Percentiles rank a stretch among this genome's conserved stretches.
Evolutionary conservation across 2,329 filamentous ascomycete genomes (phyloP).

Genomic region (Aspergillus intermedius): DNA sequence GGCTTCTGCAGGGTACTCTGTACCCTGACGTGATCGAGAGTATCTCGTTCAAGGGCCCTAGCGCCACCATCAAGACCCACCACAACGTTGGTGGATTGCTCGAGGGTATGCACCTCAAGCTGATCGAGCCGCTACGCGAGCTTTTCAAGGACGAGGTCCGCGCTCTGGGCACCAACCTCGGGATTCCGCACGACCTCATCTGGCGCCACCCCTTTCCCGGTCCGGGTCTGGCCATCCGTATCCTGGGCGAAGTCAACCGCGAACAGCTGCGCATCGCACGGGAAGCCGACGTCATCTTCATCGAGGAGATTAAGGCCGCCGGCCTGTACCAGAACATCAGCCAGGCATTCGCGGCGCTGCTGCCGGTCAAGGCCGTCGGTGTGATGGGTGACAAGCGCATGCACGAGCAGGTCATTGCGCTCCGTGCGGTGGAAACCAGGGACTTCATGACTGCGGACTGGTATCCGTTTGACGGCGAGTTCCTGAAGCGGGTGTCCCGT

Average conservation of each 20-base stretch:
- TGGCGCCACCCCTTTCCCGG: slow-evolving; percentile 64
- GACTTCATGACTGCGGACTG: slow-evolving; percentile 73
- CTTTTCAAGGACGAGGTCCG: slow-evolving; percentile 82
- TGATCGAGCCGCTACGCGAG: slow-evolving; percentile 70
- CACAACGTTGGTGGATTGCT: slow-evolving; percentile 46
- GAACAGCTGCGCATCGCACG: slow-evolving; percentile 70
- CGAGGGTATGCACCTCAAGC: slow-evolving; percentile 39
- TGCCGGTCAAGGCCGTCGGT: slow-evolving; percentile 57
- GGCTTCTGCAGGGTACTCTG: slow-evolving; percentile 80
- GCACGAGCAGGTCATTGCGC: slow-evolving; percentile 55
- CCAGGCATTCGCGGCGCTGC: slow-evolving; percentile 64
- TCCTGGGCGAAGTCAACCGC: slow-evolving; percentile 76
- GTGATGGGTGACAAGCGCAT: slow-evolving; percentile 60
- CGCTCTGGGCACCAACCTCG: slow-evolving; percentile 60
- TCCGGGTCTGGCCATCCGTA: slow-evolving; percentile 67
- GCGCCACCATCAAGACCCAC: slow-evolving; percentile 66
- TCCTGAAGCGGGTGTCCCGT: slow-evolving; percentile 59
- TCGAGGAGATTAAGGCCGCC: slow-evolving; percentile 39
- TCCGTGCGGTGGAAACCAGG: slow-evolving; percentile 55
- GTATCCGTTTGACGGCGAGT: slow-evolving; percentile 58
- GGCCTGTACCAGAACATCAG: slow-evolving; percentile 52
- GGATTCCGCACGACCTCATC: slow-evolving; percentile 67
- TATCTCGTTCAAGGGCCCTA: slow-evolving; percentile 67
- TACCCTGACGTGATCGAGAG: slow-evolving; percentile 69
- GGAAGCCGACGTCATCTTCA: slow-evolving; percentile 42